Base-by-base conservation (phyloP, 352 stramenopile species). In the Aphanomyces astaci region DNA sequence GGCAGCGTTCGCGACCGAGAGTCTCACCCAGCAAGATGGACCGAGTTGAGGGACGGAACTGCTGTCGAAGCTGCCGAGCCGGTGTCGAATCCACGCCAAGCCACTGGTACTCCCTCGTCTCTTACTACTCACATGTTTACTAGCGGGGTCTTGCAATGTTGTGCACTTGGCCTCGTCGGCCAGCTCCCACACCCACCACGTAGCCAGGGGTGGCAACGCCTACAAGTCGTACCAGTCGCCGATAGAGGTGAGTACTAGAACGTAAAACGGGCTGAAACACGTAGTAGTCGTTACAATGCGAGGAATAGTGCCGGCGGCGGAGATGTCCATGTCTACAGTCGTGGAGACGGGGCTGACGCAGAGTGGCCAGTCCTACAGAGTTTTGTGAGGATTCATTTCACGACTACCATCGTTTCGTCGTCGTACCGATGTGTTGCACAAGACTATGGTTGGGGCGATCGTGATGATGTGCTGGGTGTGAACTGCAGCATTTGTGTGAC, bases 341-440 rank as follows among this genome's bases (percentile, higher is more conserved):
- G 51, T 19, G 15, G n/a, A n/a, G n/a, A n/a, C n/a, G n/a, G 51
- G 51, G 5, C 33, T 59, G 51, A 59, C n/a, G 19, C 30, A n/a
- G 7, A 59, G 51, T 19, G 51, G 0, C 51, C 51, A 59, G 22
- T 59, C 51, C 51, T 59, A 59, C 27, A 30, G 19, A 10, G 25
- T 55, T 55, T 10, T 13, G 22, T 55, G 28, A 17, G 9, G 40
- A 49, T n/a, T n/a, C 0, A 55, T 15, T 24, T 24, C 22, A 28
- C 48, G 28, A 55, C 17, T 46, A 17, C 17, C 17, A 46, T 46
- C 39, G 39, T 46, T 17, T 17, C 9, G 28, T n/a, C 10, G 2
- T 45, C 64, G 68, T 76, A 89, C 81, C 75, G 78, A 84, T 27
- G 79, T 72, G 62, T 89, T 88, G 52, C 86, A 73, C 30, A 89